Base-by-base conservation (phyloP, 1,284 basidiomycete species). In the Schizopora paradoxa region DNA sequence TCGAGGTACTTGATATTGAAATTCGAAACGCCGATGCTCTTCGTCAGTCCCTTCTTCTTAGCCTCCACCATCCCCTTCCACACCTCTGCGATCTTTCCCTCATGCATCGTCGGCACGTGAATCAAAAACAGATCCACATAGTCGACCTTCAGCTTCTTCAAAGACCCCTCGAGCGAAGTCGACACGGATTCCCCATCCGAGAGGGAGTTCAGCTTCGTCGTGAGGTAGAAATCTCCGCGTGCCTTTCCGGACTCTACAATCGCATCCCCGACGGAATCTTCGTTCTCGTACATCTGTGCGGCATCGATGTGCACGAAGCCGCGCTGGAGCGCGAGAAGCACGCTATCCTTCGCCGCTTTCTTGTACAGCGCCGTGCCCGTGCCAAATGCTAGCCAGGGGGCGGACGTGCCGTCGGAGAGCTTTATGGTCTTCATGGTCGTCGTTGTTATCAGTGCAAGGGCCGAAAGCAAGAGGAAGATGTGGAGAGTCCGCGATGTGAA, bases 11-110 rank as follows among this genome's bases (percentile, higher is more conserved):
- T 66, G 14, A 81, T 69, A 11, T 69, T 72, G 63, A 85, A 91
- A 67, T 93, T 93, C 43, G 83, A 87, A 11, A 94, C 88, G 1
- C 91, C 91, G 48, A 93, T 87, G 29, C 78, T 81, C 62, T 74
- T 85, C 26, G 86, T 68, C 37, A 89, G 63, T 1, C 86, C 86
- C 34, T 77, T 77, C 36, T 65, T 65, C 62, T 85, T 73, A 40
- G 83, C 63, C 35, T 71, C 74, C 60, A 91, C 87, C 72, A 92
- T 73, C 8, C 72, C 71, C 52, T 73, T 73, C 90, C 90, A 92
- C 42, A 76, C 61, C 18, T 70, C 65, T 55, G 69, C 68, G 47
- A 84, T 65, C 28, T 14, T 31, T 14, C 28, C 28, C 28, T 10
- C 28, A 49, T 66, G 68, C 41, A 53, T 59, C 1, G 49, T 43